These are phyloP conservation scores for Trichosporon asahii DNA, from an alignment of 1,284 basidiomycete species.

Conservation along the genomic window DNA sequence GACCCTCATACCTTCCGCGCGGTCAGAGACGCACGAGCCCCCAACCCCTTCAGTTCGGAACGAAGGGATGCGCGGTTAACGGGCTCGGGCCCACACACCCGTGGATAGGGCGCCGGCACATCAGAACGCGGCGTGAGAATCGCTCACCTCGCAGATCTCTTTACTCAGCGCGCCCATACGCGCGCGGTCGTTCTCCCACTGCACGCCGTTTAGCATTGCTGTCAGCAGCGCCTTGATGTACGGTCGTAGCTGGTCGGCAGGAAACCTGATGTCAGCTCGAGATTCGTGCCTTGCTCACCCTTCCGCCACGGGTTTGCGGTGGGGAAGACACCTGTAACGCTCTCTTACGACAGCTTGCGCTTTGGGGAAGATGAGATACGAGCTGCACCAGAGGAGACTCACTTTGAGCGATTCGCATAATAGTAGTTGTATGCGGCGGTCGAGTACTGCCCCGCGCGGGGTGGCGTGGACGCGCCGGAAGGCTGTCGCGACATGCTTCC, in stretches of 20 bases:
- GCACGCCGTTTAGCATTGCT: constrained; percentile 21
- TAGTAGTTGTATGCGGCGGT: constrained; percentile 5
- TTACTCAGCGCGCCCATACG: constrained; percentile 37
- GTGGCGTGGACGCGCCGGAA: neutral
- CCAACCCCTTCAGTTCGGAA: neutral
- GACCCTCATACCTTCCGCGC: too few relatives aligned
- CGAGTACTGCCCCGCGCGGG: neutral
- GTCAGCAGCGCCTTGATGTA: constrained; percentile 31
- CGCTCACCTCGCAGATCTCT: constrained; percentile 45
- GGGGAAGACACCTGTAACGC: neutral
- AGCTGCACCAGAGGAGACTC: too few relatives aligned
- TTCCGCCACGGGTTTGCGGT: too few relatives aligned
- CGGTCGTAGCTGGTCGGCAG: constrained; percentile 38
- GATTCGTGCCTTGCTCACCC: too few relatives aligned
- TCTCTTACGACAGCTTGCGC: neutral
- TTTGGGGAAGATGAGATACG: too few relatives aligned
- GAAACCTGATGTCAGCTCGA: constrained; percentile 53
- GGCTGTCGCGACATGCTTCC: neutral
- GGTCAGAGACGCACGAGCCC: neutral
- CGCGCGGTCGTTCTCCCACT: constrained; percentile 40
- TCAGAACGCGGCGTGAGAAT: neutral
- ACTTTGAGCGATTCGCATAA: neutral
- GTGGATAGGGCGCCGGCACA: neutral
- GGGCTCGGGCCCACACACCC: neutral
- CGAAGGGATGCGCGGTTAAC: too few relatives aligned